Percentiles rank a stretch among this genome's conserved stretches.
Evolutionary conservation across 305 asterid species (phyloP).

Genomic region (Euphrasia arctica): DNA sequence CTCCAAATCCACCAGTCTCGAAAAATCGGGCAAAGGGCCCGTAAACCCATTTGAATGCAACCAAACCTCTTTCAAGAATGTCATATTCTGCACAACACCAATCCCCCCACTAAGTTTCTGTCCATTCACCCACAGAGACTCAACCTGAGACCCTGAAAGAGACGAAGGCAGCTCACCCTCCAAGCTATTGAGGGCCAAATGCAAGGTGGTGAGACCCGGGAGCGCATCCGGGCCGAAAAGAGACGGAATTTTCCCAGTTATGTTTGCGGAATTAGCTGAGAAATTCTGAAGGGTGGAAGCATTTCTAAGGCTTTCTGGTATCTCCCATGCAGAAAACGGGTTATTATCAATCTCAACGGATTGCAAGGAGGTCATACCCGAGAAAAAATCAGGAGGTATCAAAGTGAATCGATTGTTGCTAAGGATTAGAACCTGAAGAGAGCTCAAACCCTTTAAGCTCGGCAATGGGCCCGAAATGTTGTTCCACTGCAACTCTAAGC

Average conservation of each 20-base stretch:
- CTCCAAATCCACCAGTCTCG: slow-evolving; percentile 54
- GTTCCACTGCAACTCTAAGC: slow-evolving; percentile 83
- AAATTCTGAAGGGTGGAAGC: slow-evolving; percentile 71
- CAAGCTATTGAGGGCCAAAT: slow-evolving; percentile 76
- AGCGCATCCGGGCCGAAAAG: slow-evolving; percentile 68
- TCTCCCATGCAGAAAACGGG: slow-evolving; percentile 67
- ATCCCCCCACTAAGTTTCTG: slow-evolving; percentile 71
- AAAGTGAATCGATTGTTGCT: slow-evolving; percentile 60
- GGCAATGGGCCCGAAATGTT: slow-evolving; percentile 85
- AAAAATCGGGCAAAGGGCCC: slow-evolving; percentile 72
- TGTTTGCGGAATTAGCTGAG: slow-evolving; percentile 78
- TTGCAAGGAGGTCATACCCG: slow-evolving; percentile 66
- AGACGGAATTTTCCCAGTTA: slow-evolving; percentile 60
- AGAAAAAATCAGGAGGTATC: slow-evolving; percentile 75
- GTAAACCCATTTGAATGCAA: slow-evolving; percentile 70
- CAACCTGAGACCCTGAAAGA: slow-evolving; percentile 64
- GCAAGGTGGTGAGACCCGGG: slow-evolving; percentile 69
- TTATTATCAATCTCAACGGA: slow-evolving; percentile 75
- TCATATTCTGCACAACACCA: slow-evolving; percentile 75
- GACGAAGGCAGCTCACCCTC: slow-evolving; percentile 66
- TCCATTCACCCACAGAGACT: slow-evolving; percentile 86
- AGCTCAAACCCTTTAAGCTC: slow-evolving; percentile 51
- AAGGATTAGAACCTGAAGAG: slow-evolving; percentile 64
- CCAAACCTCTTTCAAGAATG: slow-evolving; percentile 83
- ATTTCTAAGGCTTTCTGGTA: slow-evolving; percentile 61